Base-by-base conservation (phyloP, 2,329 filamentous ascomycete species). In the Lojkania enalia region DNA sequence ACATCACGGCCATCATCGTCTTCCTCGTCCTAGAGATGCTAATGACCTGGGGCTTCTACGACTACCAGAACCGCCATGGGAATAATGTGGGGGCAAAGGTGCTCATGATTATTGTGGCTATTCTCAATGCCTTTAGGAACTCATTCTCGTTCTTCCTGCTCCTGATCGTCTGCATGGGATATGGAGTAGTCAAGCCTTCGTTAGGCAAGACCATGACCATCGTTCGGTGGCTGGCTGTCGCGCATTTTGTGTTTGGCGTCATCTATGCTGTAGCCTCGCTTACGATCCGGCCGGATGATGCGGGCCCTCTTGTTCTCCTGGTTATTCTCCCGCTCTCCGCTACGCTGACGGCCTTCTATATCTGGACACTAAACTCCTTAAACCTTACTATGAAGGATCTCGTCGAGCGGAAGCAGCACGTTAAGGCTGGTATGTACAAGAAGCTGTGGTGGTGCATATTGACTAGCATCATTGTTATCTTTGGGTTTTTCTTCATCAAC, bases 401-500 rank as follows among this genome's bases (percentile, higher is more conserved):
- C n/a, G 81, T 87, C 43, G 89, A 96, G 63, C 86, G 94, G 55
- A 96, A 96, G 73, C 94, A 99, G 73, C 86, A 88, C 60, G 86
- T 87, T 60, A 99, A 99, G 69, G 90, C 91, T 36, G 72, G 82
- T 71, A 99, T 99, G 95, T 99, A 97, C 74, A 91, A 88, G 74
- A 95, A 95, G 70, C 83, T 99, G 12, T 99, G 95, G 91, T 99
- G 91, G 91, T 92, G 90, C 69, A 96, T 99, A 48, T 78, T 99
- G 35, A 78, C 83, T 52, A 95, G 88, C 67, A 95, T 99, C 66
- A 75, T 97, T 37, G 89, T 97, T 58, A 96, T 97, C 58, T 99
- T 99, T 60, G 90, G 80, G 45, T 99, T 99, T 76, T 96, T 99
- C 78, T 97, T 99, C 77, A 85, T 97, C 77, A 97, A 96, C 77